These are phyloP conservation scores for Moesziomyces parantarcticus DNA, from an alignment of 1,284 basidiomycete genomes.

Conservation along the genomic window DNA sequence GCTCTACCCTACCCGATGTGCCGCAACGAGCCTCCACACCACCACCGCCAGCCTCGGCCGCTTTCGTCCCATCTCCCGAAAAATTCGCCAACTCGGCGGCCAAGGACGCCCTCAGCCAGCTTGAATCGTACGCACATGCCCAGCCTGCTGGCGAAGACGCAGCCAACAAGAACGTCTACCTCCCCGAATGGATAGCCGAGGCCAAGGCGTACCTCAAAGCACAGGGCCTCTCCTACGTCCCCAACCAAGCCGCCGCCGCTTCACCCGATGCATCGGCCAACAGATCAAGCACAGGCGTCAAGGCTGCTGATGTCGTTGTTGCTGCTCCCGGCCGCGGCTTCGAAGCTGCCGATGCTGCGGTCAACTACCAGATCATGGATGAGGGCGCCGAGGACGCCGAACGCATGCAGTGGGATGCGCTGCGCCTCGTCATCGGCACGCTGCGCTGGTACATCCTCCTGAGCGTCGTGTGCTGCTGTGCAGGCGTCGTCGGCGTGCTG, in stretches of 20 bases:
- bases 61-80: constrained; percentile 10
- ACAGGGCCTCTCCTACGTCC: constrained; percentile 25
- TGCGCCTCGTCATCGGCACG: constrained; percentile 34
- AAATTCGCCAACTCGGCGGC: constrained; percentile 28
- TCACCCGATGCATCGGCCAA: background rate
- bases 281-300: constrained; percentile 1
- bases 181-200: constrained; percentile 40
- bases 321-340: constrained; percentile 3
- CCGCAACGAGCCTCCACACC: constrained; percentile 19
- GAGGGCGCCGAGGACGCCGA: constrained; percentile 46
- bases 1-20: constrained; percentile 41
- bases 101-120: constrained; percentile 18
- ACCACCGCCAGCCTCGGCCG: constrained; percentile 10
- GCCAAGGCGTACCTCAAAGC: constrained; percentile 48
- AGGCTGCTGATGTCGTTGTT: background rate
- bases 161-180: constrained; percentile 13
- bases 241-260: constrained; percentile 5
- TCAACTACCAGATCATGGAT: constrained; percentile 16
- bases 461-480: constrained; percentile 40
- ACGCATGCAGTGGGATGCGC: constrained; percentile 50
- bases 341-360: constrained; percentile 3
- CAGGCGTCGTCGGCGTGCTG: constrained; percentile 45
- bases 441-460: constrained; percentile 44
- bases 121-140: constrained; percentile 10
- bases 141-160: constrained; percentile 6